Percentiles rank a stretch among this genome's conserved stretches.
phyloP scores from a whole-genome alignment of 1,139 yeast genomes.

The Geotrichum armillariae region DNA sequence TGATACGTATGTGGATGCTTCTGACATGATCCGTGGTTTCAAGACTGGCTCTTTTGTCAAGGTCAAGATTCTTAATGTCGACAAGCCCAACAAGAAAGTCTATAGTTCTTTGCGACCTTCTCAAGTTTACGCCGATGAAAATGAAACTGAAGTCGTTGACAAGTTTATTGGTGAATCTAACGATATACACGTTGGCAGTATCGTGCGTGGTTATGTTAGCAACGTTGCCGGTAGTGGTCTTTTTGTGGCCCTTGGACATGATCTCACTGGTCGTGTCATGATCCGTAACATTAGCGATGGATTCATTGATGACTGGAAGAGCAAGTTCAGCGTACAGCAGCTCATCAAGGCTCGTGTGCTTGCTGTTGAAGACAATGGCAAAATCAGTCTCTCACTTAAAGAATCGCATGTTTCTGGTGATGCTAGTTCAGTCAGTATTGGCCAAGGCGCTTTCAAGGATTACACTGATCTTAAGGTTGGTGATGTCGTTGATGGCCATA shows the following conservation, averaged over 20 bases:
- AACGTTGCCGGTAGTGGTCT: conserved; percentile 77
- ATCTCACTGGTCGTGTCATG: conserved; percentile 76
- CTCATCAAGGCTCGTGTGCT: conserved; percentile 71
- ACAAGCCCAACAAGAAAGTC: conserved; percentile 55
- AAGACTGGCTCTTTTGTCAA: conserved; percentile 44
- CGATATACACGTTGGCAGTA: conserved; percentile 68
- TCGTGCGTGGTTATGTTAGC: conserved; percentile 77
- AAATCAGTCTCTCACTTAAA: conserved; percentile 76
- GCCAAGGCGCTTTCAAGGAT: conserved; percentile 42
- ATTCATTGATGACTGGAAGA: conserved; percentile 85
- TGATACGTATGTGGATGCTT: conserved; percentile 56
- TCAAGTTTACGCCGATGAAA: conserved; percentile 30
- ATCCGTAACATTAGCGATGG: conserved; percentile 81
- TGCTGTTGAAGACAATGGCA: conserved; percentile 52
- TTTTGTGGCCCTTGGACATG: conserved; percentile 73
- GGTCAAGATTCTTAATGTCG: conserved; percentile 60
- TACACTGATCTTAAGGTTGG: conserved; percentile 70
- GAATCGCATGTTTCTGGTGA: conserved; percentile 79
- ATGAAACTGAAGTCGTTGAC: conserved; percentile 49
- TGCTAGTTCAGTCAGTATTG: conserved; percentile 40
- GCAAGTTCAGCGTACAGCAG: conserved; percentile 67
- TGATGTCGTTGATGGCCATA: conserved; percentile 70
- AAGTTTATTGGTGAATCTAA: conserved; percentile 49
- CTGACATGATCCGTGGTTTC: conserved; percentile 35
- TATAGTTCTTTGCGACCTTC: conserved; percentile 62